These are phyloP conservation scores for Candida sithepensis DNA, from an alignment of 805 yeast species.

Conservation along the genomic window DNA sequence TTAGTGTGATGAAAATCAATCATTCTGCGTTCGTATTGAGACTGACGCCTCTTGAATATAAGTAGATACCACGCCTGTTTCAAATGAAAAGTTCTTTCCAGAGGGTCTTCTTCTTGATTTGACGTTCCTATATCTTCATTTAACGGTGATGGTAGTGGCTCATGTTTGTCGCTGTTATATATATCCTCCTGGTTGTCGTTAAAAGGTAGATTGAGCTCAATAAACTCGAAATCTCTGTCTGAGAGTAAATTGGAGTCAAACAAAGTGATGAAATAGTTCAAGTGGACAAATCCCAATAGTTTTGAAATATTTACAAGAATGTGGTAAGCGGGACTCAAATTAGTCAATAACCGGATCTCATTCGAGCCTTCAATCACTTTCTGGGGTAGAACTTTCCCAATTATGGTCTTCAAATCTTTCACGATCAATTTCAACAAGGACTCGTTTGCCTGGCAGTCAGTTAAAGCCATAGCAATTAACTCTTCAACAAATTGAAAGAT, in stretches of 20 bases:
- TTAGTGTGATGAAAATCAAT: conserved; percentile 32
- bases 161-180: conserved; percentile 2
- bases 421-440: conserved; percentile 22
- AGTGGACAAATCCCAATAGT: conserved; percentile 13
- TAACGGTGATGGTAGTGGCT: not conserved
- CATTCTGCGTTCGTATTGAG: conserved; percentile 47
- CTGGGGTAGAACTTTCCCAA: conserved; percentile 36
- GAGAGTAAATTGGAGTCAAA: conserved; percentile 34
- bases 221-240: conserved; percentile 34
- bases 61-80: conserved; percentile 43
- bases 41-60: conserved; percentile 43
- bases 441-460: conserved; percentile 4
- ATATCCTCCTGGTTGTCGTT: conserved; percentile 16
- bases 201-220: conserved; percentile 31
- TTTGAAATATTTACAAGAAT: conserved; percentile 27
- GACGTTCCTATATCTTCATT: not conserved
- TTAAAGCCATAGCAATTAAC: conserved; percentile 40
- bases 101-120: not conserved
- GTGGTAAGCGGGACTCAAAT: conserved; percentile 24
- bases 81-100: not conserved
- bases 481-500: conserved; percentile 68
- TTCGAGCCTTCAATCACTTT: conserved; percentile 10
- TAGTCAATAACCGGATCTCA: conserved; percentile 25
- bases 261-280: conserved; percentile 21
- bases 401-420: conserved; percentile 32